Percentiles rank a stretch among this genome's conserved stretches.
phyloP scores from a whole-genome alignment of 192 early-diverging fungal genomes.

The Paraglomus occultum region DNA sequence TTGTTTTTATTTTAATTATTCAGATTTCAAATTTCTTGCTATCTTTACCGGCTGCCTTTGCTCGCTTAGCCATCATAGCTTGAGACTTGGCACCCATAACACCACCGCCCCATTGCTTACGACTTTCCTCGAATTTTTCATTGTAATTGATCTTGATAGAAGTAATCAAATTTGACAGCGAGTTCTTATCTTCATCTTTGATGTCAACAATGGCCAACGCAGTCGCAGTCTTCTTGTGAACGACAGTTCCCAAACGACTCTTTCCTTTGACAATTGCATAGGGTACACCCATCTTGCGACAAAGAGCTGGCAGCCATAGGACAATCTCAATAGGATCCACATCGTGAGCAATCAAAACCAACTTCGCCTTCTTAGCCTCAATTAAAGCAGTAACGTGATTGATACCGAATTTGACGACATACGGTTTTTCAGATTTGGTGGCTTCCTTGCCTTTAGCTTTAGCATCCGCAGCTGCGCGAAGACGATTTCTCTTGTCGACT shows the following conservation, averaged over 20 bases:
- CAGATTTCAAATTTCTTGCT: slow-evolving; percentile 3
- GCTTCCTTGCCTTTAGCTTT: slow-evolving; percentile 89
- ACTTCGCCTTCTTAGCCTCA: slow-evolving; percentile 98
- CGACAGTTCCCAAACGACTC: slow-evolving; percentile 95
- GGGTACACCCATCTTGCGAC: slow-evolving; percentile 99
- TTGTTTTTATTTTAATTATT: too few species aligned
- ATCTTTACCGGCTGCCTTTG: slow-evolving; percentile 22
- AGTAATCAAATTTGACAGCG: slow-evolving; percentile 81
- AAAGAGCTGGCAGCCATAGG: slow-evolving; percentile 98
- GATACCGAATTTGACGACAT: slow-evolving; percentile 98
- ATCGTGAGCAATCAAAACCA: slow-evolving; percentile 99
- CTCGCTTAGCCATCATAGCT: slow-evolving; percentile 74
- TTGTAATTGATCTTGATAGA: slow-evolving; percentile 94
- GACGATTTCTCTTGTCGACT: slow-evolving; percentile 93
- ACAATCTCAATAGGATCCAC: slow-evolving; percentile 99
- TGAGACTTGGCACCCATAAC: slow-evolving; percentile 94
- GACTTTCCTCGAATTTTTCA: slow-evolving; percentile 91
- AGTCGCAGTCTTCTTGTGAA: slow-evolving; percentile 99
- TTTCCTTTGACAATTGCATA: slow-evolving; percentile 99
- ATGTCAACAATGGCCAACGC: slow-evolving; percentile 94
- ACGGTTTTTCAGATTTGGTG: slow-evolving; percentile 84
- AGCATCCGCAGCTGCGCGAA: slow-evolving; percentile 81
- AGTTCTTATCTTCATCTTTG: slow-evolving; percentile 92
- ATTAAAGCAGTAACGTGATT: slow-evolving; percentile 99
- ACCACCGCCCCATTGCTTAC: slow-evolving; percentile 97